Evolutionary conservation across 805 yeast genomes (phyloP).

Genomic region (Yueomyces sinensis): DNA sequence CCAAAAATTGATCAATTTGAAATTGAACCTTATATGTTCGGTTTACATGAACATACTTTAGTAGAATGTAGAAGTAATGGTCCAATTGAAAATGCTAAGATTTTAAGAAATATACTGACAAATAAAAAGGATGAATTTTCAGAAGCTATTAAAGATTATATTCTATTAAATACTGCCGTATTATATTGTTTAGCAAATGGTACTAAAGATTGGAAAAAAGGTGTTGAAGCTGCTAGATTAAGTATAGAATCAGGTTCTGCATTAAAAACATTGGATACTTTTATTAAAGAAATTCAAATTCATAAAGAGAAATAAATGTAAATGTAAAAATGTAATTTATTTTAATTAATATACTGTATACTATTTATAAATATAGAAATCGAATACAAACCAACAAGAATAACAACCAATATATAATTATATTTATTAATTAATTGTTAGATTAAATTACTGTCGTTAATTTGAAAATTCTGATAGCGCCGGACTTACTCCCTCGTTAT

Average conservation of each 20-base stretch:
- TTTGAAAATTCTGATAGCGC: no score
- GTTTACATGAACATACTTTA: constrained; percentile 59
- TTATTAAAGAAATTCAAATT: constrained; percentile 21
- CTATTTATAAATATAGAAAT: no score
- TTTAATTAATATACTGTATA: no score
- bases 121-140: constrained; percentile 24
- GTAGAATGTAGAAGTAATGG: constrained; percentile 68
- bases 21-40: constrained; percentile 67
- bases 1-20: constrained; percentile 25
- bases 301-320: no score
- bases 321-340: no score
- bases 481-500: no score
- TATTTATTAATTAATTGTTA: no score
- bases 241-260: constrained; percentile 64
- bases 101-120: constrained; percentile 16
- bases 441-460: no score
- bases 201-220: constrained; percentile 59
- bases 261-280: constrained; percentile 38
- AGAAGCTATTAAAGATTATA: constrained; percentile 73
- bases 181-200: constrained; percentile 66
- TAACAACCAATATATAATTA: no score
- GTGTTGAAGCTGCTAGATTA: constrained; percentile 58
- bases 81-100: constrained; percentile 69
- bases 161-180: constrained; percentile 81
- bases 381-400: no score